A percentile compares a stretch with the other conserved stretches of the same genome.
Conservation (phyloP, 2,329 filamentous ascomycete genomes). For the Macrophomina pseudophaseolina region DNA sequence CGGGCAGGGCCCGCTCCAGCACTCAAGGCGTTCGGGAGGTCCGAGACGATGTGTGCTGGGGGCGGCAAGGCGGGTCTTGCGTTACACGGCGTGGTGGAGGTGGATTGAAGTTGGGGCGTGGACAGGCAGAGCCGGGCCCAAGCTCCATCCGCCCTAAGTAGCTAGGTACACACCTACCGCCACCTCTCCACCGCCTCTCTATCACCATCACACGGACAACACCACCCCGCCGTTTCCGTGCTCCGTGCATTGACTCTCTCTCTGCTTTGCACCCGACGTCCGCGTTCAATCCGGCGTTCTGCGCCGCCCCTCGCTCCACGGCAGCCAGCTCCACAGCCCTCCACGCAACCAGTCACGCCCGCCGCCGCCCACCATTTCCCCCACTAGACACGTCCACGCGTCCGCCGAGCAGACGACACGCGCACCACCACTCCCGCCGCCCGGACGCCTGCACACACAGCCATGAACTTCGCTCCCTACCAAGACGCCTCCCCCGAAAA, state of each 20-base stretch:
- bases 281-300: too few species aligned
- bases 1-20: slow-evolving; percentile 26
- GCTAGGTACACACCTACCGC: too few species aligned
- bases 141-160: slow-evolving; percentile 20
- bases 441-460: neutral
- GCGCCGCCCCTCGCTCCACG: too few species aligned
- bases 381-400: neutral
- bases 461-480: slow-evolving; percentile 83
- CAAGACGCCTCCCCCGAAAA: slow-evolving; percentile 90
- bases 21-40: too few species aligned
- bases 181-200: slow-evolving; percentile 24
- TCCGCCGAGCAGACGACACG: too few species aligned
- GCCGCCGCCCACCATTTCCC: neutral
- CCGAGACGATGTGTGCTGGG: too few species aligned
- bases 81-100: too few species aligned
- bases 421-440: too few species aligned
- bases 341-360: neutral
- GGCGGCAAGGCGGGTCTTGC: too few species aligned
- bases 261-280: neutral
- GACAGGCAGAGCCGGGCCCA: slow-evolving; percentile 9
- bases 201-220: neutral
- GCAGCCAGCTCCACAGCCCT: neutral
- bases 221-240: slow-evolving; percentile 8
- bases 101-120: neutral
- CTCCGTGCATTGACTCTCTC: neutral